These are phyloP conservation scores for Penicillium psychrofluorescens DNA, from an alignment of 495 filamentous ascomycete species.

Conservation along the genomic window DNA sequence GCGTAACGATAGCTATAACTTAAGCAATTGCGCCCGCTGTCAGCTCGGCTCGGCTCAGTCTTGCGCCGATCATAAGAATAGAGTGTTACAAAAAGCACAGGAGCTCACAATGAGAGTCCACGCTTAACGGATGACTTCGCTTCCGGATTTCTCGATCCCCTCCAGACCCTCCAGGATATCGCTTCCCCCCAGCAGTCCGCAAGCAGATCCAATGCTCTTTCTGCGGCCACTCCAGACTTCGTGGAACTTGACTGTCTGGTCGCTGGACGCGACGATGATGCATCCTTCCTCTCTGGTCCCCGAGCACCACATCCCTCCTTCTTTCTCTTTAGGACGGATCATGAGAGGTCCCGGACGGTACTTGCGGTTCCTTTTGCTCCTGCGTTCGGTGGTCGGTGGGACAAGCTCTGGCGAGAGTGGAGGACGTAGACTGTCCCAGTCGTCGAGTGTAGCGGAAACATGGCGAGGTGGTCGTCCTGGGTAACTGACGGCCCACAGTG, in stretches of 20 bases:
- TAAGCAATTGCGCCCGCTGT: too few species aligned
- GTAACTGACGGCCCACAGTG: slow-evolving; percentile 43
- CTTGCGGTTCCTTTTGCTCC: background rate
- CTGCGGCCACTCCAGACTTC: slow-evolving; percentile 75
- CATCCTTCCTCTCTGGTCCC: slow-evolving; percentile 78
- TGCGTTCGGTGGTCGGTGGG: background rate
- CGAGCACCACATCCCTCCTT: slow-evolving; percentile 44
- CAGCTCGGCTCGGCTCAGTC: too few species aligned
- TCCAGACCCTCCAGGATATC: slow-evolving; percentile 81
- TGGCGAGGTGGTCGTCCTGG: slow-evolving; percentile 28
- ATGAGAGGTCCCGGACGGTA: slow-evolving; percentile 1
- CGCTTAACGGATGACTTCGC: slow-evolving; percentile 32
- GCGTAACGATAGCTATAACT: too few species aligned
- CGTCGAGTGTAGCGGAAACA: slow-evolving; percentile 1
- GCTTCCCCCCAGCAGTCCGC: slow-evolving; percentile 74
- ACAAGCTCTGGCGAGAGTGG: background rate
- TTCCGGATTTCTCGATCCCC: slow-evolving; percentile 72
- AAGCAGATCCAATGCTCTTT: slow-evolving; percentile 46
- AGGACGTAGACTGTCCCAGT: slow-evolving; percentile 5
- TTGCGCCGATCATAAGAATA: background rate
- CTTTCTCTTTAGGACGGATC: slow-evolving; percentile 34
- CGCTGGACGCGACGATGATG: slow-evolving; percentile 88
- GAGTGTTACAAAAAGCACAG: background rate
- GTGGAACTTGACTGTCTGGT: slow-evolving; percentile 93
- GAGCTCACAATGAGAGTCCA: slow-evolving; percentile 1